Evolutionary conservation across 202 grass and related monocot genomes (phyloP).

Genomic region (Saccharum hybrid): DNA sequence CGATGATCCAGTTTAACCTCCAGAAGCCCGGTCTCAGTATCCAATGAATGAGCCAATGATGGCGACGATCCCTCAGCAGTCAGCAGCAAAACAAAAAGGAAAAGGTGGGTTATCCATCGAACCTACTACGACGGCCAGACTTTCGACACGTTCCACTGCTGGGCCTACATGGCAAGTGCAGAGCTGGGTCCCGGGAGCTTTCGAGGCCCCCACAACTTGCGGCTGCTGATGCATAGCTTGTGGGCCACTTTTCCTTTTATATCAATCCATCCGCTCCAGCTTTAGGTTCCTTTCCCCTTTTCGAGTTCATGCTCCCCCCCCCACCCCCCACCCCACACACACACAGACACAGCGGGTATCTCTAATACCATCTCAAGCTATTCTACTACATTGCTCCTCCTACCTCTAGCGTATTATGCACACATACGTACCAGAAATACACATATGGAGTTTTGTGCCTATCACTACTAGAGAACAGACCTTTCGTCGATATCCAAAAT

Average conservation of each 20-base stretch:
- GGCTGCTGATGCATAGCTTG: constrained; percentile 65
- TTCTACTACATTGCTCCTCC: constrained; percentile 31
- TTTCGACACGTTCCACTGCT: constrained; percentile 60
- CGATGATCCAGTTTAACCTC: constrained; percentile 13
- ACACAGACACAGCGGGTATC: constrained; percentile 45
- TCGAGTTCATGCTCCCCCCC: constrained; percentile 78
- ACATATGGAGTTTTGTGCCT: neutral
- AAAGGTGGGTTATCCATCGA: constrained; percentile 29
- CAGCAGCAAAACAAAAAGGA: constrained; percentile 39
- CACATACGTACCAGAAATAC: neutral
- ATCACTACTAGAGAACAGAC: no score
- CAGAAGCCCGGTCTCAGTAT: neutral
- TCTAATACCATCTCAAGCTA: constrained; percentile 41
- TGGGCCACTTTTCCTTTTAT: constrained; percentile 85
- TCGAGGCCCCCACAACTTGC: constrained; percentile 50
- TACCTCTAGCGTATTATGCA: constrained; percentile 29
- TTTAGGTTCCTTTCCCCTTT: constrained; percentile 90
- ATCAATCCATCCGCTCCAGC: constrained; percentile 71
- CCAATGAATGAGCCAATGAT: constrained; percentile 24
- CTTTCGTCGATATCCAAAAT: no score
- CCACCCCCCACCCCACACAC: neutral
- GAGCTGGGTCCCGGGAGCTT: constrained; percentile 34
- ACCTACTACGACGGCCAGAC: constrained; percentile 42
- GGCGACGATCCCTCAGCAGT: constrained; percentile 40
- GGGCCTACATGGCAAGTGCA: constrained; percentile 51